These are phyloP conservation scores for Diddensiella transvaalensis DNA, from an alignment of 805 yeast genomes.

Conservation along the genomic window DNA sequence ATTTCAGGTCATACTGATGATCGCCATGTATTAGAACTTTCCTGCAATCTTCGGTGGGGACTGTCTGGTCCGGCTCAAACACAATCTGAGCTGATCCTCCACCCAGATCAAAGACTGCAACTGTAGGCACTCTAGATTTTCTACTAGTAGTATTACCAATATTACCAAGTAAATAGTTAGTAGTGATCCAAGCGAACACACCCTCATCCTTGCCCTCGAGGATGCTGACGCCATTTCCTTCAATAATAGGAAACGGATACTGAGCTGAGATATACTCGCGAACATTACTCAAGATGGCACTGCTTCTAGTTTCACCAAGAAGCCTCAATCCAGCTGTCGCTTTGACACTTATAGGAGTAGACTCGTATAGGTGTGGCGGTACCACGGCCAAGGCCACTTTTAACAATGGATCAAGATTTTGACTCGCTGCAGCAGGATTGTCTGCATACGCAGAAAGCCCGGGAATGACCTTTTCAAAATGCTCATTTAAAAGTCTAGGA, in stretches of 20 bases:
- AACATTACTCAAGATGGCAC: constrained; percentile 68
- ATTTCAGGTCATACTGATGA: constrained; percentile 70
- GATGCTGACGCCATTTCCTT: constrained; percentile 76
- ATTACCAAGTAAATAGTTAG: constrained; percentile 87
- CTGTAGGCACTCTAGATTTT: constrained; percentile 60
- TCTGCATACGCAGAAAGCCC: constrained; percentile 84
- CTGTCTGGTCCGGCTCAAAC: constrained; percentile 69
- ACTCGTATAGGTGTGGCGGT: constrained; percentile 63
- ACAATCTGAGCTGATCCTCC: constrained; percentile 99
- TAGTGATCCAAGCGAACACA: constrained; percentile 95
- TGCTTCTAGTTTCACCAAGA: constrained; percentile 69
- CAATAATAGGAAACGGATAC: constrained; percentile 66
- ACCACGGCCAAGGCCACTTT: constrained; percentile 68
- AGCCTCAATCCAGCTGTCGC: constrained; percentile 95
- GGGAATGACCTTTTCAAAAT: constrained; percentile 81
- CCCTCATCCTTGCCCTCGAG: constrained; percentile 98
- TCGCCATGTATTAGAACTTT: constrained; percentile 77
- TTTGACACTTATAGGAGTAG: constrained; percentile 87
- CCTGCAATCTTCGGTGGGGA: constrained; percentile 37
- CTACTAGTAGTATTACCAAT: constrained; percentile 61
- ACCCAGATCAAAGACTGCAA: constrained; percentile 95
- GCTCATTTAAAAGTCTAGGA: constrained; percentile 72
- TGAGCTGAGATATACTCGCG: constrained; percentile 60
- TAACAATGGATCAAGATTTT: constrained; percentile 76
- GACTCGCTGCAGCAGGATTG: constrained; percentile 78